A percentile compares a stretch with the other conserved stretches of the same genome.
Evolutionary conservation across 2,329 filamentous ascomycete genomes (phyloP).

Genomic region (Coccinonectria pachysandricola): DNA sequence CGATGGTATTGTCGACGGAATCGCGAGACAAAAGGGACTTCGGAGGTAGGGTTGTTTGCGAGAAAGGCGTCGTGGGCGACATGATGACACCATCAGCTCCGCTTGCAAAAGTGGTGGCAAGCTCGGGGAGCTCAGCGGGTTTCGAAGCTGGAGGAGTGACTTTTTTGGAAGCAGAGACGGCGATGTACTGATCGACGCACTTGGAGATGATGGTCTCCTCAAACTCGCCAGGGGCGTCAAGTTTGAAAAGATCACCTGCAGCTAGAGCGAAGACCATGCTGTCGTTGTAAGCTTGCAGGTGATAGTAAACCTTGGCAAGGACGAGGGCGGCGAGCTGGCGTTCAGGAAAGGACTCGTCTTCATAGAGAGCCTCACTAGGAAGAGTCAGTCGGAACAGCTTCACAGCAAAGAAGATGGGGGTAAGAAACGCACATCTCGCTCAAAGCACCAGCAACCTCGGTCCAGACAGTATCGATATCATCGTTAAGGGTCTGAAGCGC

Average conservation of each 20-base stretch:
- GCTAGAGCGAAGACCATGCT: conserved; percentile 97
- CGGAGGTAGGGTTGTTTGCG: conserved; percentile 82
- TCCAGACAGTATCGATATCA: conserved; percentile 95
- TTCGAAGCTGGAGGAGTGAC: conserved; percentile 32
- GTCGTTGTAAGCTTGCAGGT: conserved; percentile 97
- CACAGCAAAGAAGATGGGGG: conserved; percentile 1
- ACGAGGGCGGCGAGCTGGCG: conserved; percentile 90
- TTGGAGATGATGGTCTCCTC: conserved; percentile 98
- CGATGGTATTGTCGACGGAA: conserved; percentile 54
- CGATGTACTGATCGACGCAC: conserved; percentile 96
- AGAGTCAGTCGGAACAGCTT: conserved; percentile 5
- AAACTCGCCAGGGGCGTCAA: conserved; percentile 85
- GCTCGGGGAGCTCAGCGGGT: conserved; percentile 48
- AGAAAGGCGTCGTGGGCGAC: conserved; percentile 90
- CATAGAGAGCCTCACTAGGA: conserved; percentile 84
- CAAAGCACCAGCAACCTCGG: conserved; percentile 85
- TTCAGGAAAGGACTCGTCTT: conserved; percentile 90
- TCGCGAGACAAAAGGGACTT: conserved; percentile 90
- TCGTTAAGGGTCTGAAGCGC: conserved; percentile 91
- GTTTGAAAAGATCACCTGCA: conserved; percentile 88
- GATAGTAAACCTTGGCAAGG: conserved; percentile 96
- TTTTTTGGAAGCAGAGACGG: conserved; percentile 49
- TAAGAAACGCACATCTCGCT: conserved; percentile 66
- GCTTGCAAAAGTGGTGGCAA: conserved; percentile 70
- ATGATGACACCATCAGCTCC: conserved; percentile 63